Conservation (phyloP, 805 yeast genomes). For the Isabelozyma pseudorhagii region DNA sequence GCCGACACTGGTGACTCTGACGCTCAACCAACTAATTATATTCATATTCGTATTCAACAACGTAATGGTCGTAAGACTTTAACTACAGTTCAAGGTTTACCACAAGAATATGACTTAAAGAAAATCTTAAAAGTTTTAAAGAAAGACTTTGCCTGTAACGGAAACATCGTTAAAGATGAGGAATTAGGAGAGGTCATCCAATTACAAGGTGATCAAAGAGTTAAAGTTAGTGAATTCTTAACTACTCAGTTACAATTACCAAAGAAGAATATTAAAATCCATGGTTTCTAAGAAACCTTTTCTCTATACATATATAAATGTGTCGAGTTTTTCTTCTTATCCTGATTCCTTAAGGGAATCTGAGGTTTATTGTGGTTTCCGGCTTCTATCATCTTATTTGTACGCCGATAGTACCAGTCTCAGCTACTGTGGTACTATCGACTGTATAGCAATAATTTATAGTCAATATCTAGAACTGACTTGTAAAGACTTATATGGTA, state of each 20-base stretch:
- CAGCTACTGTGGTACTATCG: neutral
- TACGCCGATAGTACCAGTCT: neutral
- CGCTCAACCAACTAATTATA: conserved; percentile 91
- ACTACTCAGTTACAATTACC: conserved; percentile 82
- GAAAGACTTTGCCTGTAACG: conserved; percentile 98
- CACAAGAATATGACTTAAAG: conserved; percentile 91
- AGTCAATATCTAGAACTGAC: neutral
- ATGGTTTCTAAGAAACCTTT: conserved; percentile 70
- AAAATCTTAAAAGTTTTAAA: conserved; percentile 89
- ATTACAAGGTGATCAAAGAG: conserved; percentile 98
- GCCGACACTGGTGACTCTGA: conserved; percentile 99
- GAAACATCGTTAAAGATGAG: conserved; percentile 94
- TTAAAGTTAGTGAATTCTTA: conserved; percentile 90
- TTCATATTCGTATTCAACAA: conserved; percentile 98
- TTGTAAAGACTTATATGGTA: neutral
- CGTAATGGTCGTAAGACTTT: conserved; percentile 99
- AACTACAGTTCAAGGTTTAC: conserved; percentile 97
- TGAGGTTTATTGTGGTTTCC: neutral
- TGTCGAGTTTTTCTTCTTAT: neutral
- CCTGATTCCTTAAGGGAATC: neutral
- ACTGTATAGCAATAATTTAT: neutral
- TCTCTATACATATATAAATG: neutral
- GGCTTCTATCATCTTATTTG: neutral
- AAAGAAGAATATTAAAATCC: conserved; percentile 96
- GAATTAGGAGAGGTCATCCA: conserved; percentile 97